Conservation (phyloP, 2,329 filamentous ascomycete species). For the Aspergillus fischeri region DNA sequence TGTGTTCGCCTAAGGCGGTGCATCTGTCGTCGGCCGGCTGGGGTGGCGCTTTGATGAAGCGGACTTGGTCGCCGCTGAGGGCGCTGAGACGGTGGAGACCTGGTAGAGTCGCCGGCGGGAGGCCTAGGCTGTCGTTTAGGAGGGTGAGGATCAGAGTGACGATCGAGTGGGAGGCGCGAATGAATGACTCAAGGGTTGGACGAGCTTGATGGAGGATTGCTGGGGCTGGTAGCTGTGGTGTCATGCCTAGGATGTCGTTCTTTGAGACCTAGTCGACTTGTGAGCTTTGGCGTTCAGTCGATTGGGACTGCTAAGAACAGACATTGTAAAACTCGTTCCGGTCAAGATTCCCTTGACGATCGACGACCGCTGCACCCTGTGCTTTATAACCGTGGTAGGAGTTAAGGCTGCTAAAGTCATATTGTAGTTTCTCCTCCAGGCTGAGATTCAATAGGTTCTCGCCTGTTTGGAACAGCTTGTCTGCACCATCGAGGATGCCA, state of each 20-base stretch:
- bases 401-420: constrained; percentile 48
- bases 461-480: constrained; percentile 45
- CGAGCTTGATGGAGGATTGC: constrained; percentile 37
- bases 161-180: constrained; percentile 42
- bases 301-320: constrained; percentile 7
- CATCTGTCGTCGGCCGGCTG: constrained; percentile 41
- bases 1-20: constrained; percentile 50
- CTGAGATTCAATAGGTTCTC: constrained; percentile 46
- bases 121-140: constrained; percentile 43
- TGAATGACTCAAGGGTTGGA: constrained; percentile 41
- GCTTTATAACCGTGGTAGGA: constrained; percentile 54
- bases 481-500: constrained; percentile 40
- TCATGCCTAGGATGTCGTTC: constrained; percentile 47
- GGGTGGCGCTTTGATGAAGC: constrained; percentile 49
- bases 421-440: constrained; percentile 51
- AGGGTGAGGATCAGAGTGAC: constrained; percentile 43
- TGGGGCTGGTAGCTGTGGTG: constrained; percentile 40
- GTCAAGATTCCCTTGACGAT: constrained; percentile 47
- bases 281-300: neutral
- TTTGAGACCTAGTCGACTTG: constrained; percentile 42
- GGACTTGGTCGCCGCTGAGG: constrained; percentile 51
- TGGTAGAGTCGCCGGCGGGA: constrained; percentile 40
- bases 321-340: constrained; percentile 56
- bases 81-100: constrained; percentile 44
- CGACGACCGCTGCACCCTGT: constrained; percentile 45